phyloP scores from a whole-genome alignment of 2,329 filamentous ascomycete species.

The Pseudocercospora eumusae region DNA sequence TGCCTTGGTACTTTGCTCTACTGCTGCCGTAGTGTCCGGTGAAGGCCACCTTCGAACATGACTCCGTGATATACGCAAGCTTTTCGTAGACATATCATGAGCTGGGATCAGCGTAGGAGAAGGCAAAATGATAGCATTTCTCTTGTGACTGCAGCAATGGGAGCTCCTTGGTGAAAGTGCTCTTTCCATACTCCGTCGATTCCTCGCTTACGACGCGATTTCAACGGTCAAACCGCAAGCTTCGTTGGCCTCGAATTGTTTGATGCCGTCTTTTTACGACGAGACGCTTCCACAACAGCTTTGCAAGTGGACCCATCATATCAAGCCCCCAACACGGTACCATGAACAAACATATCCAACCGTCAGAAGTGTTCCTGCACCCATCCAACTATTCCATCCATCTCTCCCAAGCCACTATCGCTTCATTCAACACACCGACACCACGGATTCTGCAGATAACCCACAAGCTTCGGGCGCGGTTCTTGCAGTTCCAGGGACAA shows the following conservation, averaged over 20 bases:
- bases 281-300: not conserved
- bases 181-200: not conserved
- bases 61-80: too few species aligned
- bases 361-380: not conserved
- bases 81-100: too few species aligned
- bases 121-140: not conserved
- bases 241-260: not conserved
- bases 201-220: not conserved
- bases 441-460: not conserved
- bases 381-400: not conserved
- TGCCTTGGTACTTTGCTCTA: too few species aligned
- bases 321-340: not conserved
- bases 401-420: not conserved
- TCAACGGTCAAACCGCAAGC: not conserved
- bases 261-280: not conserved
- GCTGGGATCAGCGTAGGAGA: too few species aligned
- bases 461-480: not conserved
- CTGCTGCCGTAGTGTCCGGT: too few species aligned
- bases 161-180: not conserved
- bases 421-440: not conserved
- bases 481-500: not conserved
- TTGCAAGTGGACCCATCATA: not conserved
- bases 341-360: not conserved
- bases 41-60: too few species aligned
- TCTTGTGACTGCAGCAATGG: not conserved